Base-by-base conservation (phyloP, 495 filamentous ascomycete species). In the Penicillium bialowiezense region DNA sequence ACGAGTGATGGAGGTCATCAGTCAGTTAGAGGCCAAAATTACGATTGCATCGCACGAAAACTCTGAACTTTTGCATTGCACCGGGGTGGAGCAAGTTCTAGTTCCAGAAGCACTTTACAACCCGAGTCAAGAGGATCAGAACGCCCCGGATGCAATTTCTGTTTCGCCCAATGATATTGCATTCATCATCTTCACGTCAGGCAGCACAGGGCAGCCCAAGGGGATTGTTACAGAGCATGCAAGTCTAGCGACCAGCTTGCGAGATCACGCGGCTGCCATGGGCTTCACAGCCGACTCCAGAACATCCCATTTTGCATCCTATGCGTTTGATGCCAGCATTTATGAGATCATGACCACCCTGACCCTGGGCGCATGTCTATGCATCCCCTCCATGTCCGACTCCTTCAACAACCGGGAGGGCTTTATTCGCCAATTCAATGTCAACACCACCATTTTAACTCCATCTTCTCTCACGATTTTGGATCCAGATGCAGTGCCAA, bases 221-320 rank as follows among this genome's bases (percentile, higher is more conserved):
- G 29, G 29, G 3, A 32, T 32, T 10, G 12, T 32, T 8, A 8
- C 12, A 32, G 29, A 12, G 12, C 29, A 32, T 13, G 9, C 9
- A 9, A 28, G 9, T 9, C 24, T 32, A 12, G 7, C 29, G 3
- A 7, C 29, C 29, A 32, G 29, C 10, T 7, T 32, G 5, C 29
- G 12, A 3, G 3, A 32, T 32, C 29, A 32, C 15, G 13, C 13
- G 1, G 17, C 23, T 17, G 19, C 29, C 3, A 9, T 37, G 4
- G 7, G 20, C 7, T 7, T 37, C 10, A 17, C 6, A 9, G n/a
- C 14, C 3, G 17, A 62, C 26, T 33, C 46, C 24, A 60, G 72
- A 3, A 65, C 67, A 9, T 58, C 75, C 13, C 71, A 75, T 34
- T 77, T 73, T 46, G 65, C 70, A 7, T 63, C 68, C 2, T 69